These are phyloP conservation scores for Brasilioporus rufonigricans DNA, from an alignment of 768 basidiomycete genomes.

Conservation along the genomic window DNA sequence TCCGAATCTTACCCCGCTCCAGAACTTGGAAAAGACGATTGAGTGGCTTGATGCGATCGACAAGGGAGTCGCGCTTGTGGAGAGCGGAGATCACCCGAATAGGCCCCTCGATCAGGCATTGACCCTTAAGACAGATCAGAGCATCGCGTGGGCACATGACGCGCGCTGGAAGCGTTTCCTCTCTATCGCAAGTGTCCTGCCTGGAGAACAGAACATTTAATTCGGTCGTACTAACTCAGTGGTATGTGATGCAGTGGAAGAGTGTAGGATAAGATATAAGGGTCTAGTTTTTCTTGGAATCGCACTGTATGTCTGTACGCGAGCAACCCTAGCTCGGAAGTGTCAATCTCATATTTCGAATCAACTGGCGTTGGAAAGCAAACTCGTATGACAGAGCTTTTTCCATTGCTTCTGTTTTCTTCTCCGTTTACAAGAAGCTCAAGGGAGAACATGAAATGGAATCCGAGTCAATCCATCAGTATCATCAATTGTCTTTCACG, in stretches of 20 bases:
- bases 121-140: conserved; percentile 47
- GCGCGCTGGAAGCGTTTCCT: conserved; percentile 42
- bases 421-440: no score
- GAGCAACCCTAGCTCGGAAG: no score
- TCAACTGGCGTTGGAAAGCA: no score
- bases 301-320: no score
- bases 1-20: conserved; percentile 44
- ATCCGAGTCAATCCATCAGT: no score
- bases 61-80: conserved; percentile 41
- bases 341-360: no score
- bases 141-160: conserved; percentile 56
- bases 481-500: no score
- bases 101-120: conserved; percentile 40
- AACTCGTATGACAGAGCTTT: no score
- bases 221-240: neutral
- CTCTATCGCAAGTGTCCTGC: conserved; percentile 39
- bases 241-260: neutral
- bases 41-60: conserved; percentile 54
- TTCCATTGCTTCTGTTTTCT: no score
- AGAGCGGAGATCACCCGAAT: conserved; percentile 29
- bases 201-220: conserved; percentile 14
- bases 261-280: neutral
- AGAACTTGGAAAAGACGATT: conserved; percentile 50
- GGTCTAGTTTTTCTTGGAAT: no score
- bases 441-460: no score